A percentile compares a stretch with the other conserved stretches of the same genome.
Evolutionary conservation across 305 asterid genomes (phyloP).

Genomic region (Striga hermonthica): DNA sequence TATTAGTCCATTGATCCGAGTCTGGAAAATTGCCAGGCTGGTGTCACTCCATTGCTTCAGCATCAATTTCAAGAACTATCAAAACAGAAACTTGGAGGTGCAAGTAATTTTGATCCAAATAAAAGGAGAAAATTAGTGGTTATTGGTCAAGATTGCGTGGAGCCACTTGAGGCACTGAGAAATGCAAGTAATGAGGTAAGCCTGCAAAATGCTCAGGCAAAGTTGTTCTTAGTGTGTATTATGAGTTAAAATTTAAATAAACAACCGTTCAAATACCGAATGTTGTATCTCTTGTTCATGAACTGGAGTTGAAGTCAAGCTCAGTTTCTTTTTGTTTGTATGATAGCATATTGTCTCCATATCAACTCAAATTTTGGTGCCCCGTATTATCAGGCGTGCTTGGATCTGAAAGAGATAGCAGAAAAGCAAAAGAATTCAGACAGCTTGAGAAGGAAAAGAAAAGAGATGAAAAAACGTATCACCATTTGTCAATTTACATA

Average conservation of each 20-base stretch:
- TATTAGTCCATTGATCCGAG: constrained; percentile 21
- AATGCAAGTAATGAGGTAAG: constrained; percentile 68
- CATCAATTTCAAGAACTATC: constrained; percentile 51
- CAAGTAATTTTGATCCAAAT: constrained; percentile 34
- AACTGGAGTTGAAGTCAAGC: too few species aligned
- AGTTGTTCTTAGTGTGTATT: background rate
- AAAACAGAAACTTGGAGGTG: constrained; percentile 34
- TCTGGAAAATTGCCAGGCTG: constrained; percentile 43
- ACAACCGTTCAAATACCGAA: background rate
- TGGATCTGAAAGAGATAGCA: constrained; percentile 69
- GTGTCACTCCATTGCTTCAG: constrained; percentile 55
- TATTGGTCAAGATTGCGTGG: constrained; percentile 58
- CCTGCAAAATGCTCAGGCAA: constrained; percentile 19
- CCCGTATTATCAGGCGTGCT: constrained; percentile 40
- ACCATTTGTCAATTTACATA: background rate
- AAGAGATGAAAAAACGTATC: constrained; percentile 84
- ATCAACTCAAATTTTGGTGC: constrained; percentile 16
- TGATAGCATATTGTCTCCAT: background rate
- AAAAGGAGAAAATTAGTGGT: constrained; percentile 52
- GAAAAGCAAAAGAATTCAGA: constrained; percentile 62
- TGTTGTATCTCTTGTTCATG: too few species aligned
- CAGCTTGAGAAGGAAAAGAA: constrained; percentile 70
- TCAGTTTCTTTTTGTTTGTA: too few species aligned
- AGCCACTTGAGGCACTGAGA: constrained; percentile 61
- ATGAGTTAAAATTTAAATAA: background rate